Conservation (phyloP, 805 yeast genomes). For the Candida mattraensis region DNA sequence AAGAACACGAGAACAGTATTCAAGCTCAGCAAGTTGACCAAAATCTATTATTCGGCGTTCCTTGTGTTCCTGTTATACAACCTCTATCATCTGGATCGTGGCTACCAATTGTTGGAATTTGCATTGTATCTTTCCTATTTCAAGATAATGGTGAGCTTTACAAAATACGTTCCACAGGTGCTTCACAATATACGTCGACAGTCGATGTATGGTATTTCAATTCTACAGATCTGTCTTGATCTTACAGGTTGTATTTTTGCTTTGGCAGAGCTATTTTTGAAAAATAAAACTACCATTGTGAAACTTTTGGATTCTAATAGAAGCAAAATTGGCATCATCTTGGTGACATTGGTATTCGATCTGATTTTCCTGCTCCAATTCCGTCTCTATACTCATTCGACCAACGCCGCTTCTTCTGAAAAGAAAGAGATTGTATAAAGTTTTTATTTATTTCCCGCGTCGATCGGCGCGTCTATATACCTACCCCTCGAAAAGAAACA, state of each 20-base stretch:
- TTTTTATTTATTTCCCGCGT: conserved; percentile 4
- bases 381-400: conserved; percentile 13
- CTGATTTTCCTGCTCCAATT: conserved; percentile 30
- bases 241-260: conserved; percentile 43
- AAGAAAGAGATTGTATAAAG: conserved; percentile 1
- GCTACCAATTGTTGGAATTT: conserved; percentile 35
- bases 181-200: conserved; percentile 39
- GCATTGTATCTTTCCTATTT: conserved; percentile 43
- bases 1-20: conserved; percentile 30
- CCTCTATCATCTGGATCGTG: conserved; percentile 6
- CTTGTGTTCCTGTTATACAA: conserved; percentile 18
- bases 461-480: conserved; percentile 56
- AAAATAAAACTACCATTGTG: conserved; percentile 28
- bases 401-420: background rate
- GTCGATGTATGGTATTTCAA: conserved; percentile 48
- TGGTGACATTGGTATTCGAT: conserved; percentile 36
- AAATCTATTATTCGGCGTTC: conserved; percentile 11
- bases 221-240: conserved; percentile 40
- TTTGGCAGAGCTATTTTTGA: conserved; percentile 39
- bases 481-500: conserved; percentile 43
- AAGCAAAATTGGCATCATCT: conserved; percentile 43
- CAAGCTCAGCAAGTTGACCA: conserved; percentile 24
- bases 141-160: conserved; percentile 43
- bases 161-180: conserved; percentile 54
- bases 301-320: conserved; percentile 39